Evolutionary conservation across 805 yeast genomes (phyloP).

Genomic region (Starmerella lactis-condensi): DNA sequence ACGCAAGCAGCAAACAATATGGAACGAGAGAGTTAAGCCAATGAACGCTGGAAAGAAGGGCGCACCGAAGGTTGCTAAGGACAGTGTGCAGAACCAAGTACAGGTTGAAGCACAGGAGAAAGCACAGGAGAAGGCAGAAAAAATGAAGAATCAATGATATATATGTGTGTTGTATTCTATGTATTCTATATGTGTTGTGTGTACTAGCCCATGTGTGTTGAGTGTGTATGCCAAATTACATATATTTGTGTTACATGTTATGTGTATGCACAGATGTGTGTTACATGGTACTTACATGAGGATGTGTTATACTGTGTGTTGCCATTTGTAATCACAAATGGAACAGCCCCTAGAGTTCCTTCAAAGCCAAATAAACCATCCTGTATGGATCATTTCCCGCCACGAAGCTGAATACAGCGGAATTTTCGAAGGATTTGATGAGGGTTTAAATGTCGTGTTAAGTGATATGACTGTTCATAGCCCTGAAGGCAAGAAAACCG

Average conservation of each 20-base stretch:
- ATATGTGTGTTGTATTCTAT: too few species aligned
- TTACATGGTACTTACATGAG: too few species aligned
- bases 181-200: too few species aligned
- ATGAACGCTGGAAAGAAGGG: background rate
- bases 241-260: too few species aligned
- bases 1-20: slow-evolving; percentile 18
- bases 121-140: slow-evolving; percentile 16
- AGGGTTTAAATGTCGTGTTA: slow-evolving; percentile 71
- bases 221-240: too few species aligned
- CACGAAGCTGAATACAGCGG: slow-evolving; percentile 68
- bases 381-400: slow-evolving; percentile 53
- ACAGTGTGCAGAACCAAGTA: slow-evolving; percentile 16
- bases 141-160: slow-evolving; percentile 4
- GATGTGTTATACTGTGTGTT: too few species aligned
- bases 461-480: slow-evolving; percentile 54
- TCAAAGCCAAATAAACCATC: slow-evolving; percentile 69
- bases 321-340: too few species aligned
- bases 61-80: slow-evolving; percentile 5
- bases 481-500: slow-evolving; percentile 16
- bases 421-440: slow-evolving; percentile 79
- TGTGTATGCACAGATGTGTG: too few species aligned
- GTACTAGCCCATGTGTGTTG: too few species aligned
- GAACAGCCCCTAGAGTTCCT: slow-evolving; percentile 62
- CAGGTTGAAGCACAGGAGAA: slow-evolving; percentile 14
- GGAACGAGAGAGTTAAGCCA: slow-evolving; percentile 18